A percentile compares a stretch with the other conserved stretches of the same genome.
phyloP scores from a whole-genome alignment of 768 basidiomycete species.

The Agrocybe pediades region DNA sequence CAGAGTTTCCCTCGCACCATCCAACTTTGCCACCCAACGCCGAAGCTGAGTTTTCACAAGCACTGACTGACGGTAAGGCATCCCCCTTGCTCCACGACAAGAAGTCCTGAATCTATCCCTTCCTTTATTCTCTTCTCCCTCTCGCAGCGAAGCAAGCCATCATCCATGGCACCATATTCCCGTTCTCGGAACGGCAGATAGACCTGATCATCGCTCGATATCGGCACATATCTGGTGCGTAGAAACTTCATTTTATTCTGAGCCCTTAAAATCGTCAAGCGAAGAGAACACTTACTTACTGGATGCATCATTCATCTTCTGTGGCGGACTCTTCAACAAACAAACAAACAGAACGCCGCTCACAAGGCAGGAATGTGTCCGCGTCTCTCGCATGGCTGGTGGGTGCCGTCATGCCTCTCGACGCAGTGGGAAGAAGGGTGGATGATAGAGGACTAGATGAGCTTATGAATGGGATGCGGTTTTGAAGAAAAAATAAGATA shows the following conservation, averaged over 20 bases:
- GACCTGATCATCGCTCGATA: constrained; percentile 40
- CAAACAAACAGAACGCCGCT: constrained; percentile 25
- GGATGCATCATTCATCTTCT: not conserved
- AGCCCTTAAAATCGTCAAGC: not conserved
- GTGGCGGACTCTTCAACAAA: no score
- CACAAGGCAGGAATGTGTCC: constrained; percentile 29
- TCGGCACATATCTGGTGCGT: constrained; percentile 36
- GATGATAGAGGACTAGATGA: constrained; percentile 32
- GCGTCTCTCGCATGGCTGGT: constrained; percentile 42
- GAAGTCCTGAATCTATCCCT: no score
- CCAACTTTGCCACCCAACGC: constrained; percentile 33
- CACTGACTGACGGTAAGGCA: constrained; percentile 33
- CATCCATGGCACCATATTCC: constrained; percentile 32
- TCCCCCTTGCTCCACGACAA: no score
- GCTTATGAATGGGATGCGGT: constrained; percentile 27
- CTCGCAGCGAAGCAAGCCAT: constrained; percentile 29
- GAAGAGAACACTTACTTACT: not conserved
- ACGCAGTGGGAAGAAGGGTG: constrained; percentile 29
- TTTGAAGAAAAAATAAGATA: no score
- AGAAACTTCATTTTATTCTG: constrained; percentile 1
- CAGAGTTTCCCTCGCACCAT: constrained; percentile 46
- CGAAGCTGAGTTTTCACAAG: constrained; percentile 34
- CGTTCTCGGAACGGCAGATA: constrained; percentile 37
- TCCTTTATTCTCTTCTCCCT: constrained; percentile 5
- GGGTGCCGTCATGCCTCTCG: constrained; percentile 45